phyloP scores from a whole-genome alignment of 2,329 filamentous ascomycete genomes.

The Pseudogymnoascus sp. region DNA sequence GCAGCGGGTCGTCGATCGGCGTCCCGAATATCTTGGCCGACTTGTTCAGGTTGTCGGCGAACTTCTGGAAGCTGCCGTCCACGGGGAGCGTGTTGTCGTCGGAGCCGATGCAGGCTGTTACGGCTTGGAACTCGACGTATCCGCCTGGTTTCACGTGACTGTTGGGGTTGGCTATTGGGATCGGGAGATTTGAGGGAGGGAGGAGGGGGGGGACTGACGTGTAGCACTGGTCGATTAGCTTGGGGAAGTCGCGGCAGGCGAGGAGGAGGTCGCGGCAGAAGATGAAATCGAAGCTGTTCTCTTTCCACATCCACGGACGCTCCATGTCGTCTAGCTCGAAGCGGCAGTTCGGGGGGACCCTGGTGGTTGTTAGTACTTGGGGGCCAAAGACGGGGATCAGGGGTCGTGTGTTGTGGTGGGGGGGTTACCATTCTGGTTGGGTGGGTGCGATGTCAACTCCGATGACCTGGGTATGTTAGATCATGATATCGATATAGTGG shows the following conservation, averaged over 20 bases:
- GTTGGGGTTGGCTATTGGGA: not conserved
- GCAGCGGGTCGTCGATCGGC: slow-evolving; percentile 9
- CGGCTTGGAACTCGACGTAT: slow-evolving; percentile 16
- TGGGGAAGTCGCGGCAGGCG: slow-evolving; percentile 15
- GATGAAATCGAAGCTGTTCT: slow-evolving; percentile 11
- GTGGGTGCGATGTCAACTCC: slow-evolving; percentile 15
- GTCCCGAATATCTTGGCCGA: not conserved
- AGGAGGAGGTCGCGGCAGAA: slow-evolving; percentile 11
- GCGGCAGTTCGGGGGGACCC: slow-evolving; percentile 21
- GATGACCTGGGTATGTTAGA: not conserved
- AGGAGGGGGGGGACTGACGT: not conserved
- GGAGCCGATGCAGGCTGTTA: slow-evolving; percentile 6
- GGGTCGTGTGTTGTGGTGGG: not conserved
- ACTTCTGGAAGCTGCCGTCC: slow-evolving; percentile 7
- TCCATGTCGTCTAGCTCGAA: slow-evolving; percentile 31
- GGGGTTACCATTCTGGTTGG: slow-evolving; percentile 12
- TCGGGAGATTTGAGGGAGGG: not conserved
- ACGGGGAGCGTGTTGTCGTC: slow-evolving; percentile 15
- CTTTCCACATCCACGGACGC: slow-evolving; percentile 12
- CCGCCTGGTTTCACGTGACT: slow-evolving; percentile 17
- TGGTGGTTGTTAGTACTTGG: not conserved
- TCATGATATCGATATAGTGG: not conserved
- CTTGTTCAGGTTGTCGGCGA: not conserved
- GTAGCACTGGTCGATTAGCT: slow-evolving; percentile 14
- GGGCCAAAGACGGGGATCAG: not conserved